phyloP scores from a whole-genome alignment of 2,329 filamentous ascomycete genomes.

The Diaporthe helianthi region DNA sequence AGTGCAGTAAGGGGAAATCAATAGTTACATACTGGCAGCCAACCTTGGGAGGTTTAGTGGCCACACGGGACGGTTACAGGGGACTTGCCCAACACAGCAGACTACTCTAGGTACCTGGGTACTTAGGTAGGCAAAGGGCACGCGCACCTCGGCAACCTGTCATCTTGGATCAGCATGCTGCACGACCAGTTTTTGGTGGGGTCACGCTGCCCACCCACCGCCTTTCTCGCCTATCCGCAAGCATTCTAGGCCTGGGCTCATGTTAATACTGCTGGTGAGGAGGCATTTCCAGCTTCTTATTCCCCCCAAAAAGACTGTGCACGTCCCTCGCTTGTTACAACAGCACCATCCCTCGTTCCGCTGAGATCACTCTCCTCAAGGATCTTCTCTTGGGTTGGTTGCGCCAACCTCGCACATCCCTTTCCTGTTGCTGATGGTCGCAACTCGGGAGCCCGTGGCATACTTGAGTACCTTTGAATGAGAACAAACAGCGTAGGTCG shows the following conservation, averaged over 20 bases:
- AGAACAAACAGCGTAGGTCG: background rate
- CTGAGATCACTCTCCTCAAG: background rate
- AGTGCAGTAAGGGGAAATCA: background rate
- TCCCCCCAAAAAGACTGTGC: slow-evolving; percentile 7
- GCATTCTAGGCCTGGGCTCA: background rate
- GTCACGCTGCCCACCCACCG: slow-evolving; percentile 27
- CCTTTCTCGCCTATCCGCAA: slow-evolving; percentile 12
- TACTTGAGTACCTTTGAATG: background rate
- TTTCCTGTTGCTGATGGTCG: slow-evolving; percentile 7
- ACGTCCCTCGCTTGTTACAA: background rate
- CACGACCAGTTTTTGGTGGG: slow-evolving; percentile 16
- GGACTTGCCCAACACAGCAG: slow-evolving; percentile 25
- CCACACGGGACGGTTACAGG: slow-evolving; percentile 17
- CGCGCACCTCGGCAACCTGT: slow-evolving; percentile 28
- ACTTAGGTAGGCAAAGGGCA: slow-evolving; percentile 17
- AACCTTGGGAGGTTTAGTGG: slow-evolving; percentile 12
- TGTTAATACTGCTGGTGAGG: background rate
- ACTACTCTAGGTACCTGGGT: too few relatives aligned
- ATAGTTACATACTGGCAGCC: background rate
- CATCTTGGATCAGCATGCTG: slow-evolving; percentile 17
- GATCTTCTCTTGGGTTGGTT: slow-evolving; percentile 12
- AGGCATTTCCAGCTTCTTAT: background rate
- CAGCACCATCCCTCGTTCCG: slow-evolving; percentile 1
- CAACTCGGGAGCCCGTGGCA: background rate
- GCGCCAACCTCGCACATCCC: background rate